These are phyloP conservation scores for Salix exigua DNA, from an alignment of 345 rosid genomes.

Conservation along the genomic window DNA sequence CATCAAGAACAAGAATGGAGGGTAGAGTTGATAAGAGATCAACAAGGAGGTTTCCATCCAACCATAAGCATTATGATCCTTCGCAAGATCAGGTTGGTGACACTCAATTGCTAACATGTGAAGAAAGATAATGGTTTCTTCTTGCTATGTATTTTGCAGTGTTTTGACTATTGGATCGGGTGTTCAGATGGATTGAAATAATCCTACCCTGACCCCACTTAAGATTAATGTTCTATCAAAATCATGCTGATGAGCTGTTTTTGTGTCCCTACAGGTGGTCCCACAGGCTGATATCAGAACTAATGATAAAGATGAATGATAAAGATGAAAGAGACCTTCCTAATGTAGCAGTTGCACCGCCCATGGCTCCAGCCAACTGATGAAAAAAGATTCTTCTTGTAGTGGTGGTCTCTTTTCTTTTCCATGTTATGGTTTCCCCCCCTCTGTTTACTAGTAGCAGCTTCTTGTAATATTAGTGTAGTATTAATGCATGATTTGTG, in stretches of 20 bases:
- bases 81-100: constrained; percentile 41
- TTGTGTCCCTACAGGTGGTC: constrained; percentile 30
- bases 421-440: neutral
- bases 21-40: constrained; percentile 22
- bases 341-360: neutral
- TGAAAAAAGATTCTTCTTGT: neutral
- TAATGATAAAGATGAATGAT: constrained; percentile 18
- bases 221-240: neutral
- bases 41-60: constrained; percentile 24
- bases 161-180: neutral
- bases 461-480: neutral
- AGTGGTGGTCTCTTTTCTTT: neutral
- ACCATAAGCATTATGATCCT: constrained; percentile 7
- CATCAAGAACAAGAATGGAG: constrained; percentile 9
- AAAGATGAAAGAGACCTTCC: constrained; percentile 18
- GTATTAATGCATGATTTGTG: neutral
- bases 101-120: neutral
- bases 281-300: constrained; percentile 24
- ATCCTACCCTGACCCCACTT: neutral
- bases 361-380: constrained; percentile 7
- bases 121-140: neutral
- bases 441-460: neutral
- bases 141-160: neutral
- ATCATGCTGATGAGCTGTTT: neutral
- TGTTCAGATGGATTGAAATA: neutral